Evolutionary conservation across 1,284 basidiomycete species (phyloP).

Genomic region (Tylopilus orsonianus): DNA sequence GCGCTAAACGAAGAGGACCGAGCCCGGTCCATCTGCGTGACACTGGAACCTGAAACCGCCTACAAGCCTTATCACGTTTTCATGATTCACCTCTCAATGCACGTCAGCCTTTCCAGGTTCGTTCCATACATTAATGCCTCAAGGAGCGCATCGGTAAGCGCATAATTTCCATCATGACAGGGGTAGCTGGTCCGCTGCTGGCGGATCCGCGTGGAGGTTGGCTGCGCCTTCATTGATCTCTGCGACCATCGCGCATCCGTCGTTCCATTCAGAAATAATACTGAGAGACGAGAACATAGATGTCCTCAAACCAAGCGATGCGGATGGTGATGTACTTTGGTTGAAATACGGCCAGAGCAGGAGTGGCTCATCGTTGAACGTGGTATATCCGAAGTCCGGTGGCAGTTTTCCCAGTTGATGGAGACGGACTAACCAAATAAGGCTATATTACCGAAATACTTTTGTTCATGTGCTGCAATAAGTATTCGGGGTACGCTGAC

Average conservation of each 20-base stretch:
- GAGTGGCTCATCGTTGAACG: conserved; percentile 61
- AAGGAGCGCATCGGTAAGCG: conserved; percentile 47
- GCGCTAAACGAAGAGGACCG: conserved; percentile 11
- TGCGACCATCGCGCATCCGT: conserved; percentile 43
- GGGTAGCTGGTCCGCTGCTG: conserved; percentile 36
- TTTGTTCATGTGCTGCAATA: conserved; percentile 20
- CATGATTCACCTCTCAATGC: conserved; percentile 49
- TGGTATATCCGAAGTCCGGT: conserved; percentile 32
- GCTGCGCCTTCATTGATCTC: conserved; percentile 43
- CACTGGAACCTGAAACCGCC: conserved; percentile 41
- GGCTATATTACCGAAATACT: not conserved
- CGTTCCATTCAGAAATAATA: conserved; percentile 39
- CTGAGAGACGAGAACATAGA: conserved; percentile 45
- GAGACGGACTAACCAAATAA: not conserved
- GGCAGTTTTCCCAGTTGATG: conserved; percentile 11
- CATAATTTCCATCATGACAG: conserved; percentile 60
- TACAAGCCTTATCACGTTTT: conserved; percentile 56
- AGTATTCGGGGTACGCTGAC: conserved; percentile 19
- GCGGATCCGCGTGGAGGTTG: conserved; percentile 39
- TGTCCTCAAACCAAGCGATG: conserved; percentile 50
- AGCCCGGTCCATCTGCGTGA: not conserved
- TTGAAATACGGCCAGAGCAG: conserved; percentile 43
- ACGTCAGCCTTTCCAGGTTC: conserved; percentile 41
- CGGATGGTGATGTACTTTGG: conserved; percentile 41
- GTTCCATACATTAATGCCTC: conserved; percentile 50